Base-by-base conservation (phyloP, 2,329 filamentous ascomycete genomes). In the Ciborinia camelliae region DNA sequence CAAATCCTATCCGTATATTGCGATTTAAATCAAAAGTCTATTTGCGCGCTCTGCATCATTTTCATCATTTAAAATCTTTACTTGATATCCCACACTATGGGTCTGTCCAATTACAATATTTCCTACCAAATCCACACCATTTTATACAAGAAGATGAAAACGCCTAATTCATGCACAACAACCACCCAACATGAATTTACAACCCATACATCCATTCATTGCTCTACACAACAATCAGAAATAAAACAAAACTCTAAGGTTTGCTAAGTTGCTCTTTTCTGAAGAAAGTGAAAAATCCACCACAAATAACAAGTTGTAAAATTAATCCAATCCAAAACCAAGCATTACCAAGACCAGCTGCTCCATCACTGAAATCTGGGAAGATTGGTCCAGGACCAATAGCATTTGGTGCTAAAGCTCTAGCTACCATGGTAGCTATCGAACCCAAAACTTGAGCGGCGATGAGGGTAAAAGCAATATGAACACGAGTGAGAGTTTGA, bases 401-500 rank as follows among this genome's bases (percentile, higher is more conserved):
- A 8, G 79, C 81, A 73, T 88, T 83, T 0, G 87, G 86, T 12
- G 84, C 85, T 61, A 81, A 83, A 4, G 83, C 84, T 60, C 86
- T 76, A 1, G 84, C 86, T 37, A 84, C 79, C 45, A 89, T 89
- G 2, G 86, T 89, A 3, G 83, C 84, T 5, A 84, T 74, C 6
- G 82, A 84, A 15, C 87, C 87, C 28, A 89, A 72, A 10, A 88
- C 81, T 75, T 90, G 87, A 3, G 86, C 85, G 1, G 77, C 80
- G 47, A 87, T 79, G 28, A 89, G 77, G 0, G 85, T 84, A 68
- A 86, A 87, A 62, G 83, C 80, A 64, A 89, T 86, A 71, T 90
- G 87, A 73, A 87, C 81, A 26, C 87, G 78, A 1, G 86, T 89
- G 68, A 88, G 75, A 0, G 86, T 89, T 72, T 87, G 85, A 50